Conservation (phyloP, 345 rosid species). For the Orychophragmus violaceus region DNA sequence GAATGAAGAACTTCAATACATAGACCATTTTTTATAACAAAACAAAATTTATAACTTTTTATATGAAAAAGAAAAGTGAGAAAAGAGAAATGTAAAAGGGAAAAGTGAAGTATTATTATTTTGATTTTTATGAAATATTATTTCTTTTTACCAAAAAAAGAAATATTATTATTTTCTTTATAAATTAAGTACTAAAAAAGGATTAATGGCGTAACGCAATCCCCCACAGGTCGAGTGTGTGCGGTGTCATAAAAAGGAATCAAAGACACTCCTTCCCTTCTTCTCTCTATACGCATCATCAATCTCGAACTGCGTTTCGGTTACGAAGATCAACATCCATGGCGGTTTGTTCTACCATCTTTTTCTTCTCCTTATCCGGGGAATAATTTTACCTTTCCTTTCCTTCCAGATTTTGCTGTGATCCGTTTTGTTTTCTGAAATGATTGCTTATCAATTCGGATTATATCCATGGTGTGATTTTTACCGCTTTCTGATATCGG, state of each 20-base stretch:
- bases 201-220: constrained; percentile 19
- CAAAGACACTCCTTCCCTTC: constrained; percentile 5
- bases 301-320: constrained; percentile 11
- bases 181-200: neutral
- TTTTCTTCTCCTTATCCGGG: neutral
- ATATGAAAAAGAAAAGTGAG: neutral
- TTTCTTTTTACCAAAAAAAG: too few relatives aligned
- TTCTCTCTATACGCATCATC: neutral
- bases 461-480: neutral
- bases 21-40: neutral
- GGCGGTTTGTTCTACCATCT: constrained; percentile 25
- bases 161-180: neutral
- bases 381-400: neutral
- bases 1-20: neutral
- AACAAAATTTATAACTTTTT: neutral
- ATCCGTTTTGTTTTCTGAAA: constrained; percentile 9
- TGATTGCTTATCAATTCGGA: neutral
- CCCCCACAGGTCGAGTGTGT: constrained; percentile 25
- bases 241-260: constrained; percentile 26
- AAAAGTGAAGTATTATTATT: neutral
- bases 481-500: neutral
- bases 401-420: neutral
- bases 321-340: constrained; percentile 23
- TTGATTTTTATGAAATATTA: neutral
- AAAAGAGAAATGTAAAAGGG: neutral